Conservation (phyloP, 805 yeast species). For the Yarrowia sp. region DNA sequence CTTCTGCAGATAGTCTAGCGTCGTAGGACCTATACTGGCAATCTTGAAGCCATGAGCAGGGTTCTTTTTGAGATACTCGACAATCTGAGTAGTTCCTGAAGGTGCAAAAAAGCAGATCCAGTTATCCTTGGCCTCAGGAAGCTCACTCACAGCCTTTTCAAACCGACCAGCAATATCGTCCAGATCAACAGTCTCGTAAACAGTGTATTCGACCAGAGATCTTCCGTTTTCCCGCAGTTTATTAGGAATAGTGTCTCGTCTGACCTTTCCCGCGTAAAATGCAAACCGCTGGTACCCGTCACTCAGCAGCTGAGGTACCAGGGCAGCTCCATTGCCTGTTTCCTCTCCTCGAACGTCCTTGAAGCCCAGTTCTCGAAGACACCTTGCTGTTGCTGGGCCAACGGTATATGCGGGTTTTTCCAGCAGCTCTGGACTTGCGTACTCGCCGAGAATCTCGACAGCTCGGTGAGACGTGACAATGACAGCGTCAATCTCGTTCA, state of each 20-base stretch:
- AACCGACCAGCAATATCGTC: constrained; percentile 55
- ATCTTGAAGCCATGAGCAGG: constrained; percentile 52
- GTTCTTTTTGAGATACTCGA: constrained; percentile 54
- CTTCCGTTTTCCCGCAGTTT: constrained; percentile 57
- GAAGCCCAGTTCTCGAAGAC: constrained; percentile 69
- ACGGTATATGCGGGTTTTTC: constrained; percentile 73
- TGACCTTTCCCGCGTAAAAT: constrained; percentile 84
- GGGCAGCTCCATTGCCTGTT: constrained; percentile 80
- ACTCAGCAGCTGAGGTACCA: constrained; percentile 55
- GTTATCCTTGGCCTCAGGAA: constrained; percentile 40
- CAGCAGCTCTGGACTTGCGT: constrained; percentile 34
- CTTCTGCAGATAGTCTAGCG: constrained; percentile 62
- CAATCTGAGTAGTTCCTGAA: constrained; percentile 76
- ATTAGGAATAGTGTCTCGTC: constrained; percentile 81
- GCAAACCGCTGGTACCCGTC: constrained; percentile 49
- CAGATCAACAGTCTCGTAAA: constrained; percentile 70
- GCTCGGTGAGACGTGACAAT: constrained; percentile 92
- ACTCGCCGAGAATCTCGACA: constrained; percentile 63
- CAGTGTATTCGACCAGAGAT: constrained; percentile 63
- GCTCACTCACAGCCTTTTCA: constrained; percentile 34
- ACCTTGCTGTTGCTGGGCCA: constrained; percentile 83
- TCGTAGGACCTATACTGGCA: constrained; percentile 94
- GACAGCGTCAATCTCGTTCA: constrained; percentile 57
- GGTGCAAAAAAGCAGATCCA: constrained; percentile 94
- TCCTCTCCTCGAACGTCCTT: constrained; percentile 71